Evolutionary conservation across 192 early-diverging fungal species (phyloP).

Genomic region (Coemansia sp.): DNA sequence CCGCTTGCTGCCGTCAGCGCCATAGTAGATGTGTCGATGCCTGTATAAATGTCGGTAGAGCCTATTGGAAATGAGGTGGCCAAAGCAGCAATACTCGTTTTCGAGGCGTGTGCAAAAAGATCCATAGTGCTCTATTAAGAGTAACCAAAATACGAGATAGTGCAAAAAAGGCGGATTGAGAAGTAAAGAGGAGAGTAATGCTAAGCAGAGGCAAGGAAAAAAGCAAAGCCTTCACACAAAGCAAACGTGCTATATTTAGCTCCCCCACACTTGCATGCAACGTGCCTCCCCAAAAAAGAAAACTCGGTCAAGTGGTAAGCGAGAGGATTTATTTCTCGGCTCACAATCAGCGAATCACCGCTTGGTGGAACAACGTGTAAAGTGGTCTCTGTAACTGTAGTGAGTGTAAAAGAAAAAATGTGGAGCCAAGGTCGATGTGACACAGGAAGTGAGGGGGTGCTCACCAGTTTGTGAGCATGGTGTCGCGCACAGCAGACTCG

Average conservation of each 20-base stretch:
- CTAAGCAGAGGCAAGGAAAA: not conserved
- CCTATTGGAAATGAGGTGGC: not conserved
- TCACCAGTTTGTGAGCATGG: constrained; percentile 46
- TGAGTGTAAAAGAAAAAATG: not conserved
- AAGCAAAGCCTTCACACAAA: not conserved
- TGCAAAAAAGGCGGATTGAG: not conserved
- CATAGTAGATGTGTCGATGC: constrained; percentile 9
- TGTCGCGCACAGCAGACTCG: constrained; percentile 30
- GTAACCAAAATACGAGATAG: not conserved
- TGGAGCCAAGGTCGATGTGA: not conserved
- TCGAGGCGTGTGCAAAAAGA: not conserved
- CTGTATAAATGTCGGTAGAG: not conserved
- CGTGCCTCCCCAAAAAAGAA: not conserved
- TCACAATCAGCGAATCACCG: not conserved
- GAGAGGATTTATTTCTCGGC: not conserved
- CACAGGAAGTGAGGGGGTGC: not conserved
- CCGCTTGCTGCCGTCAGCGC: not conserved
- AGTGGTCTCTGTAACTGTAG: not conserved
- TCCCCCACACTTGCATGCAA: not conserved
- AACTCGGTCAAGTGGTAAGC: not conserved
- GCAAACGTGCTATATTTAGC: not conserved
- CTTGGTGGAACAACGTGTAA: not conserved
- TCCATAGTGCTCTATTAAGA: constrained; percentile 3
- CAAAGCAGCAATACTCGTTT: not conserved
- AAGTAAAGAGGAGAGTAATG: not conserved